A percentile compares a stretch with the other conserved stretches of the same genome.
phyloP scores from a whole-genome alignment of 495 filamentous ascomycete species.

The Penicillium cataractarum region DNA sequence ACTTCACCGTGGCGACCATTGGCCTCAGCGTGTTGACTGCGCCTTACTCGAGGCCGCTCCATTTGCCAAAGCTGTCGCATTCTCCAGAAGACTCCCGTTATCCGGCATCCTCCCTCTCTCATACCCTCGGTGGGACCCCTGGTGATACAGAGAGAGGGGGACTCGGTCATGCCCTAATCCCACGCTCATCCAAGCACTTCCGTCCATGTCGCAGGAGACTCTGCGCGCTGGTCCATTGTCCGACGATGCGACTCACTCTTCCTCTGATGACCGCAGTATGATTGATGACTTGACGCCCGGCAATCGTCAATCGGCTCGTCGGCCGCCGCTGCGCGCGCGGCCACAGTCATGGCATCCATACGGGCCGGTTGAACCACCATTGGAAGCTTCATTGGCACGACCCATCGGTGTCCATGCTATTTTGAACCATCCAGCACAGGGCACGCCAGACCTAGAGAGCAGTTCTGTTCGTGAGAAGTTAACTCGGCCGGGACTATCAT shows the following conservation, averaged over 20 bases:
- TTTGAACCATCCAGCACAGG: conserved; percentile 49
- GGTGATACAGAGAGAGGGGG: conserved; percentile 44
- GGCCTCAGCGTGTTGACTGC: conserved; percentile 44
- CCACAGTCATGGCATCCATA: conserved; percentile 46
- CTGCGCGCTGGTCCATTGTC: conserved; percentile 37
- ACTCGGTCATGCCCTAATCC: conserved; percentile 50
- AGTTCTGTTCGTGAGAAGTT: conserved; percentile 31
- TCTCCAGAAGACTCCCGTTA: conserved; percentile 35
- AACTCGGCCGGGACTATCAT: conserved; percentile 29
- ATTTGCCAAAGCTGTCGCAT: conserved; percentile 39
- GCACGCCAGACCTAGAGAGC: conserved; percentile 25
- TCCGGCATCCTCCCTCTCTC: conserved; percentile 46
- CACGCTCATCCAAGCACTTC: conserved; percentile 33
- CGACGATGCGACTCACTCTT: conserved; percentile 30
- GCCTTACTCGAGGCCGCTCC: conserved; percentile 31
- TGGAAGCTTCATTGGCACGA: conserved; percentile 42
- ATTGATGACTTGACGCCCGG: conserved; percentile 34
- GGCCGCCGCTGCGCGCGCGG: conserved; percentile 37
- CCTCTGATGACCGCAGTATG: conserved; percentile 26
- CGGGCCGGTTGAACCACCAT: conserved; percentile 43
- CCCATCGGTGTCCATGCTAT: conserved; percentile 56
- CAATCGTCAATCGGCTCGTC: conserved; percentile 28
- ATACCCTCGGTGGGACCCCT: conserved; percentile 38
- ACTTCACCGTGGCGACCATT: conserved; percentile 48
- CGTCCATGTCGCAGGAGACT: conserved; percentile 55